phyloP scores from a whole-genome alignment of 2,329 filamentous ascomycete genomes.

The Fusarium avenaceum region DNA sequence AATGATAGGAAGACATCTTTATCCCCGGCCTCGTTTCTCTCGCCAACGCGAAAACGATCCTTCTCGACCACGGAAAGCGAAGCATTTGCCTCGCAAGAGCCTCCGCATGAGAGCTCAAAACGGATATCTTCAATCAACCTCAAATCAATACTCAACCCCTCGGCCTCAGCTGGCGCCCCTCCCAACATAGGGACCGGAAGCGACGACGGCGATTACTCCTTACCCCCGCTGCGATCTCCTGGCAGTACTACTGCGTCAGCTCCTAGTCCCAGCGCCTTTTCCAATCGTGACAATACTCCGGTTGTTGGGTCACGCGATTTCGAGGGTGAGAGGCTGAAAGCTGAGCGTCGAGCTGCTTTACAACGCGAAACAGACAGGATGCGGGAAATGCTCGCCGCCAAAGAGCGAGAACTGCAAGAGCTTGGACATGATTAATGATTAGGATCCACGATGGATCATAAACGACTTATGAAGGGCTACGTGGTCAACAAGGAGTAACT shows the following conservation, averaged over 20 bases:
- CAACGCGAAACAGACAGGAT: constrained; percentile 82
- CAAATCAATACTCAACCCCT: constrained; percentile 79
- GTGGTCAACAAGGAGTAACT: constrained; percentile 44
- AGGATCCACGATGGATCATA: constrained; percentile 36
- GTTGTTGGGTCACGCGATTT: constrained; percentile 43
- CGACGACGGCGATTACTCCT: constrained; percentile 57
- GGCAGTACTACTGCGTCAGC: constrained; percentile 58
- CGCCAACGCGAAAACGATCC: constrained; percentile 74
- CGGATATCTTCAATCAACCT: constrained; percentile 83
- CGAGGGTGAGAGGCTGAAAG: constrained; percentile 67
- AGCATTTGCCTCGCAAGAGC: constrained; percentile 53
- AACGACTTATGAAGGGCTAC: constrained; percentile 47
- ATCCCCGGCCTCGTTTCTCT: constrained; percentile 72
- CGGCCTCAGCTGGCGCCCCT: constrained; percentile 47
- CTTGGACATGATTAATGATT: constrained; percentile 49
- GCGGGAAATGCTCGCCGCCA: constrained; percentile 77
- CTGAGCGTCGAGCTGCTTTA: constrained; percentile 74
- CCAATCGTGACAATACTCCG: constrained; percentile 52
- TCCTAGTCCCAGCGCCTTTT: constrained; percentile 58
- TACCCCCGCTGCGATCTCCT: constrained; percentile 61
- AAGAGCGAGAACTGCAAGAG: constrained; percentile 76
- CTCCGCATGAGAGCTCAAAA: constrained; percentile 65
- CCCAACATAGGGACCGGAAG: constrained; percentile 50
- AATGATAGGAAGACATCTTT: constrained; percentile 69
- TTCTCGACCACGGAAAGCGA: constrained; percentile 73